phyloP scores from a whole-genome alignment of 140 eudicot species.

The Senecio squalidus region DNA sequence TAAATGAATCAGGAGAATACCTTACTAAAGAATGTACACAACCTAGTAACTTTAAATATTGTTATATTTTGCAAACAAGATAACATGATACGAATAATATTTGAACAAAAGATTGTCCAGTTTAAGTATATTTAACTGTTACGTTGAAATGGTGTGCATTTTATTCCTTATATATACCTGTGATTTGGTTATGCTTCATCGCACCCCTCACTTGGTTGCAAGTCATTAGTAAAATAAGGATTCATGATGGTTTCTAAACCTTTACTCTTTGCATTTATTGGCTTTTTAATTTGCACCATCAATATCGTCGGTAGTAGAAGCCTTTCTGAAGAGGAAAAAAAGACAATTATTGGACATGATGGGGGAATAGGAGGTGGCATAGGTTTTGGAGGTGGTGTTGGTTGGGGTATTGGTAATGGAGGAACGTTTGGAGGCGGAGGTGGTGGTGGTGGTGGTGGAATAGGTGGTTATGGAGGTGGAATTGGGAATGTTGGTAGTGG shows the following conservation, averaged over 20 bases:
- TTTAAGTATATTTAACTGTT: constrained; percentile 16
- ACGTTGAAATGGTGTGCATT: constrained; percentile 16
- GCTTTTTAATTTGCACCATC: constrained; percentile 16
- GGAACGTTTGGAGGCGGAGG: not conserved
- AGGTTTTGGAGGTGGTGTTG: constrained; percentile 14
- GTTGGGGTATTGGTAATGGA: constrained; percentile 6
- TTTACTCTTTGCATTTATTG: constrained; percentile 12
- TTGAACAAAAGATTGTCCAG: constrained; percentile 15
- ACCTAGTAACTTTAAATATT: too few species aligned
- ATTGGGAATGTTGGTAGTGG: not conserved
- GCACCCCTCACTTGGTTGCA: constrained; percentile 19
- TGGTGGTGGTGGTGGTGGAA: not conserved
- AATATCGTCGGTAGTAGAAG: constrained; percentile 16
- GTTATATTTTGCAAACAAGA: not conserved
- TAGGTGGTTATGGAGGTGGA: not conserved
- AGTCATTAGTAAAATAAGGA: constrained; percentile 8
- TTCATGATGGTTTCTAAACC: constrained; percentile 10
- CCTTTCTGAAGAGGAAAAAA: constrained; percentile 12
- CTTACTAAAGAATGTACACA: too few species aligned
- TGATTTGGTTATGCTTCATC: constrained; percentile 12
- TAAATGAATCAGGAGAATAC: too few species aligned
- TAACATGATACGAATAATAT: not conserved
- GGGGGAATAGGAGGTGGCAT: constrained; percentile 21
- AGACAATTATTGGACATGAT: constrained; percentile 6
- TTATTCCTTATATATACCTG: constrained; percentile 20